These are phyloP conservation scores for Fraxinus quadrangulata DNA, from an alignment of 257 asterid species.

Conservation along the genomic window DNA sequence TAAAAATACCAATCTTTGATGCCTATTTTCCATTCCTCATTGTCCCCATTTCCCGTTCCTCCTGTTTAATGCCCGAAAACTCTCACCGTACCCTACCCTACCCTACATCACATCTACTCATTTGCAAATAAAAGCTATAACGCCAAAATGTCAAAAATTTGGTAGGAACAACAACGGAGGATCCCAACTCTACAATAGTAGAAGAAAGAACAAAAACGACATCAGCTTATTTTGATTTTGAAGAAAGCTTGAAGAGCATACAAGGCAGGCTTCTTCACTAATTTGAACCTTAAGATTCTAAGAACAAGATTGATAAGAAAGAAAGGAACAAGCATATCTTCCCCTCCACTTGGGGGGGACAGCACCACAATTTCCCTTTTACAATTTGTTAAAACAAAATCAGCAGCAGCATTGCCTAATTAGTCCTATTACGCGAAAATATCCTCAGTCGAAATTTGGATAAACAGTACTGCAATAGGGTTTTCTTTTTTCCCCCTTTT, in stretches of 20 bases:
- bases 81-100: no score
- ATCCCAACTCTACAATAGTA: no score
- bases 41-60: no score
- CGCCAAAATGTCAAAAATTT: no score
- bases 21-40: no score
- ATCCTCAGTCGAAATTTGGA: background rate
- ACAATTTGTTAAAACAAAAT: background rate
- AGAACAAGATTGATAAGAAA: background rate
- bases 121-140: no score
- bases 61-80: no score
- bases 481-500: no score
- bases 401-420: background rate
- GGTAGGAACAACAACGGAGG: no score
- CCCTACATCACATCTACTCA: no score
- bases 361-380: background rate
- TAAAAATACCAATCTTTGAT: no score
- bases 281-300: background rate
- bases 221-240: background rate
- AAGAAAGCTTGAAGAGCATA: background rate
- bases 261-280: background rate
- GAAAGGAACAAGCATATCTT: background rate
- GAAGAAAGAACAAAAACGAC: background rate
- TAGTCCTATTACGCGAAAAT: background rate
- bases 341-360: background rate
- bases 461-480: background rate